Conservation (phyloP, 495 filamentous ascomycete species). For the Pseudomonodictys pantanalensis region DNA sequence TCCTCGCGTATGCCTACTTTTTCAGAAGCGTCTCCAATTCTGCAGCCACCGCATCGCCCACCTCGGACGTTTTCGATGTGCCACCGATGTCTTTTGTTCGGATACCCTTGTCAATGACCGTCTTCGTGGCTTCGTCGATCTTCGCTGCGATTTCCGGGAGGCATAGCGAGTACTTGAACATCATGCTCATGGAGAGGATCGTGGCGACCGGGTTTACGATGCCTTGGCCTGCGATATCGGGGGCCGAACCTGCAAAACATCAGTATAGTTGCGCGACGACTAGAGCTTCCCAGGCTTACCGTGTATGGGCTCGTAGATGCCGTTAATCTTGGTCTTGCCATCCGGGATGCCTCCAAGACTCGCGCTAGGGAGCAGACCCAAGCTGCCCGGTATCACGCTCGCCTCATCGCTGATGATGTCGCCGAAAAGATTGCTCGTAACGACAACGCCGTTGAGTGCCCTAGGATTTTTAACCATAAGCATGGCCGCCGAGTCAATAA, state of each 20-base stretch:
- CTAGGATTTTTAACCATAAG: constrained; percentile 94
- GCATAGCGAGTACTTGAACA: constrained; percentile 84
- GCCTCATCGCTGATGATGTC: constrained; percentile 98
- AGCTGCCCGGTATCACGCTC: constrained; percentile 87
- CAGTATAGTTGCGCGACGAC: not conserved
- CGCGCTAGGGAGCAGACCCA: constrained; percentile 87
- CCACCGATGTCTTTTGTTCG: constrained; percentile 81
- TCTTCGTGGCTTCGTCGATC: constrained; percentile 77
- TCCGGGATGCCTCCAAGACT: constrained; percentile 85
- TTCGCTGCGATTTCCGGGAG: constrained; percentile 67
- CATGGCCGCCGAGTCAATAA: constrained; percentile 97
- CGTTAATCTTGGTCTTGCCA: constrained; percentile 67
- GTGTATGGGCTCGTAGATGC: constrained; percentile 98
- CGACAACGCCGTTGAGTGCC: constrained; percentile 84
- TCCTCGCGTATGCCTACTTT: constrained; percentile 3
- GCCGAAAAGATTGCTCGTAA: constrained; percentile 93
- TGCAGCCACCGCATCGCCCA: constrained; percentile 76
- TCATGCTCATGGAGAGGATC: constrained; percentile 84
- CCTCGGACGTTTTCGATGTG: constrained; percentile 63
- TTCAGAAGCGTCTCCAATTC: constrained; percentile 60
- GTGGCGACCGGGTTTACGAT: constrained; percentile 81
- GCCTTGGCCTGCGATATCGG: constrained; percentile 79
- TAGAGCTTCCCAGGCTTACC: constrained; percentile 52
- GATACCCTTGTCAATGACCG: constrained; percentile 69
- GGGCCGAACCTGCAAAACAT: constrained; percentile 53